phyloP scores from a whole-genome alignment of 2,329 filamentous ascomycete genomes.

The Teratosphaeria destructans region DNA sequence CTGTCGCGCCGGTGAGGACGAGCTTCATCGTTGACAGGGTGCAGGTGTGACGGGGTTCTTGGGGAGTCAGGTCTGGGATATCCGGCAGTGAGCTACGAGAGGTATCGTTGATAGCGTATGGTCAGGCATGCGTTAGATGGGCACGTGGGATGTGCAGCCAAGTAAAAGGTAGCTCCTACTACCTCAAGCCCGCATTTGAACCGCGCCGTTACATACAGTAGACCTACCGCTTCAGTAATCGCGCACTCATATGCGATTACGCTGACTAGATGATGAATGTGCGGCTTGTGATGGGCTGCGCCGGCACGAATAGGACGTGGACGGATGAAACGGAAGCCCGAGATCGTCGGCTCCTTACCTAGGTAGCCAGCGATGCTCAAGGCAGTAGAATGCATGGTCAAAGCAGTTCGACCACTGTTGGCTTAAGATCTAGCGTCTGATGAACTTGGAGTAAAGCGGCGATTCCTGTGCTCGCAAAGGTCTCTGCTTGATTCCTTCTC shows the following conservation, averaged over 20 bases:
- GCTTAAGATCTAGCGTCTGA: no score
- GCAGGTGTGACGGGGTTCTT: neutral
- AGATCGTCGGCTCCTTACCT: neutral
- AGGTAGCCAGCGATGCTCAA: no score
- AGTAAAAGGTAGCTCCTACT: neutral
- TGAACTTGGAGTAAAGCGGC: no score
- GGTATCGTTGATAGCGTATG: neutral
- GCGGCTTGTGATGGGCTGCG: neutral
- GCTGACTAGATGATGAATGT: neutral
- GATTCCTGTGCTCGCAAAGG: no score
- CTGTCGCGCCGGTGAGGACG: slow-evolving; percentile 49
- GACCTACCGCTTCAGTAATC: neutral
- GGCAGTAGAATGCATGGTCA: no score
- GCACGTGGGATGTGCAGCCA: neutral
- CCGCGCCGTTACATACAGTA: neutral
- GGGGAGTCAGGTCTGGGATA: neutral
- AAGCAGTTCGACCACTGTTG: no score
- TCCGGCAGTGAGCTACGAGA: neutral
- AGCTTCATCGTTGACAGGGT: slow-evolving; percentile 41
- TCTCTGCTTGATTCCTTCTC: no score
- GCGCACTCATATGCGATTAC: neutral
- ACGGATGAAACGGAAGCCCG: neutral
- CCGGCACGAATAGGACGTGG: neutral
- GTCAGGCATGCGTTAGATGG: neutral
- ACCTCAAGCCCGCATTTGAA: neutral